phyloP scores from a whole-genome alignment of 768 basidiomycete genomes.

The Pholiota conissans region DNA sequence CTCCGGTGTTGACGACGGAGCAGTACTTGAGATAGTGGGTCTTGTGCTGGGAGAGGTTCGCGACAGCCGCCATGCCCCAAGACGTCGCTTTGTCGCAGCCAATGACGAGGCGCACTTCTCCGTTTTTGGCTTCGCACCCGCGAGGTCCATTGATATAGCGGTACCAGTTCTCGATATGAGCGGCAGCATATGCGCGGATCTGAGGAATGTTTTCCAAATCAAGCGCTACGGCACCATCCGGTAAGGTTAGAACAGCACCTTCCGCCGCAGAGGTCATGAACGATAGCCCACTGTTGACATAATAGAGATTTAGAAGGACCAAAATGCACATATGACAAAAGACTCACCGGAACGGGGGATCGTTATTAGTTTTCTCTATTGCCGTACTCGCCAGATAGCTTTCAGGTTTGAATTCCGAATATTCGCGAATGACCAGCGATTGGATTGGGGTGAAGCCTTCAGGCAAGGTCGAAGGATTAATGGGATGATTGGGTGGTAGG shows the following conservation, averaged over 20 bases:
- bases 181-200: constrained; percentile 11
- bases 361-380: background rate
- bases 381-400: constrained; percentile 11
- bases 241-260: constrained; percentile 21
- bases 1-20: too few species aligned
- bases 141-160: too few species aligned
- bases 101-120: too few species aligned
- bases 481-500: constrained; percentile 7
- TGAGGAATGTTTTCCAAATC: constrained; percentile 9
- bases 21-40: background rate
- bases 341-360: background rate
- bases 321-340: background rate
- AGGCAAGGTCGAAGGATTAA: constrained; percentile 10
- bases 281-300: constrained; percentile 4
- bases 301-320: background rate
- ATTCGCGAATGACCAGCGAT: constrained; percentile 2
- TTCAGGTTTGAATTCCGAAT: constrained; percentile 4
- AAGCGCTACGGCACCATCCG: constrained; percentile 16
- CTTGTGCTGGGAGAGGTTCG: constrained; percentile 1
- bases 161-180: constrained; percentile 20
- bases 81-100: too few species aligned
- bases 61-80: constrained; percentile 19
- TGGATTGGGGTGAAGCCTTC: constrained; percentile 9
- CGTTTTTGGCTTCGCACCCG: too few species aligned
- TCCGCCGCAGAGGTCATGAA: constrained; percentile 17